Percentiles rank a stretch among this genome's conserved stretches.
phyloP scores from a whole-genome alignment of 2,329 filamentous ascomycete species.

The Didymella sp. region DNA sequence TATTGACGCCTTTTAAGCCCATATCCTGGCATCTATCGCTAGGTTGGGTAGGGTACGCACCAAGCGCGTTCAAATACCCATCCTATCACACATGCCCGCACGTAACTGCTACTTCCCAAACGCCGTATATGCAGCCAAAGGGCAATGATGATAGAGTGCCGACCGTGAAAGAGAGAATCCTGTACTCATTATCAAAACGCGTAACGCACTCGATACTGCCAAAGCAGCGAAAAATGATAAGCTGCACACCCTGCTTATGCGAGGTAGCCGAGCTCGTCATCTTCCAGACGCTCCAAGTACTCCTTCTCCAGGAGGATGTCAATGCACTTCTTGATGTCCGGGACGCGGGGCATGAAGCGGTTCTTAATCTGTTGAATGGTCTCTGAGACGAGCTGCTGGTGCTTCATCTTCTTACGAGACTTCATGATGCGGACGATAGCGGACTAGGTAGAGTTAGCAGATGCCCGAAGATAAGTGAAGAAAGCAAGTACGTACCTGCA shows the following conservation, averaged over 20 bases:
- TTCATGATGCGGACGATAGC: constrained; percentile 99
- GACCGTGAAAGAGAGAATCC: constrained; percentile 8
- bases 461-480: background rate
- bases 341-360: constrained; percentile 89
- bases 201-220: constrained; percentile 8
- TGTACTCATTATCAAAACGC: constrained; percentile 13
- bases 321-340: constrained; percentile 99
- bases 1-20: constrained; percentile 11
- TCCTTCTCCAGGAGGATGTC: constrained; percentile 99
- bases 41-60: constrained; percentile 6
- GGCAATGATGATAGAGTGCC: constrained; percentile 12
- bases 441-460: constrained; percentile 67
- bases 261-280: constrained; percentile 92
- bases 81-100: constrained; percentile 7
- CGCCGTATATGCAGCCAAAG: constrained; percentile 19
- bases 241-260: constrained; percentile 62
- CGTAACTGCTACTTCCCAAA: constrained; percentile 7
- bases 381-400: constrained; percentile 90
- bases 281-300: constrained; percentile 93
- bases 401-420: constrained; percentile 98
- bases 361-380: constrained; percentile 94
- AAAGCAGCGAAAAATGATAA: constrained; percentile 1
- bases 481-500: constrained; percentile 74
- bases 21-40: constrained; percentile 5
- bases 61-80: constrained; percentile 13